Base-by-base conservation (phyloP, 2,329 filamentous ascomycete species). In the Aspergillus piperis region DNA sequence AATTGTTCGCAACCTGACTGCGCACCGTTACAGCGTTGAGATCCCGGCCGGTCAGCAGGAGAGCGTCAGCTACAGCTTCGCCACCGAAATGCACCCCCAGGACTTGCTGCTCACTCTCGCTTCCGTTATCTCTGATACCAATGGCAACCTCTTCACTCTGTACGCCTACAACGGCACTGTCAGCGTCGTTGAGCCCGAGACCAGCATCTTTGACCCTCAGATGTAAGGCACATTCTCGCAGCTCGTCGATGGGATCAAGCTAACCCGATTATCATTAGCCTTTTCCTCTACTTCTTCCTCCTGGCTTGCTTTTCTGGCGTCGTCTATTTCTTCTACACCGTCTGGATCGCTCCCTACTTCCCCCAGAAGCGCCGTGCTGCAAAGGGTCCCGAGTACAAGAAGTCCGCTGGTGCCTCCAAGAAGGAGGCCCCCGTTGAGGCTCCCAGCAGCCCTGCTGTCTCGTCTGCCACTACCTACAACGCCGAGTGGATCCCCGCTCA, bases 231-330 rank as follows among this genome's bases (percentile, higher is more conserved):
- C 36, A 30, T 54, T 27, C 30, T 21, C 3, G 19, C 39, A 2
- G 32, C 11, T 36, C 32, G 11, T 5, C 32, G 4, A 36, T 13
- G 4, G 11, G 30, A 4, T 5, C 15, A 42, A 21, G 19, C 64
- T 62, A 32, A 62, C 48, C 2, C n/a, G 30, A 10, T 38, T 44
- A 13, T 4, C 23, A 38, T 15, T 64, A 98, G 95, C 75, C 92
- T 98, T 81, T 99, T 99, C 88, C 88, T 99, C 64, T 98, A 98
- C 83, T 84, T 96, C 75, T 88, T 98, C 83, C 90, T 99, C 70
- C 83, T 89, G 57, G 88, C 84, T 63, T 86, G 84, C 64, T 96
- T 96, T 75, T 87, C 80, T 66, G 92, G 90, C 64, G 92, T 89
- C 57, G 86, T 90, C 75, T 97, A 94, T 87, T 96, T 96, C 79